Percentiles rank a stretch among this genome's conserved stretches.
These are phyloP conservation scores for Fonsecaea pugnacius DNA, from an alignment of 2,329 filamentous ascomycete genomes.

Conservation along the genomic window DNA sequence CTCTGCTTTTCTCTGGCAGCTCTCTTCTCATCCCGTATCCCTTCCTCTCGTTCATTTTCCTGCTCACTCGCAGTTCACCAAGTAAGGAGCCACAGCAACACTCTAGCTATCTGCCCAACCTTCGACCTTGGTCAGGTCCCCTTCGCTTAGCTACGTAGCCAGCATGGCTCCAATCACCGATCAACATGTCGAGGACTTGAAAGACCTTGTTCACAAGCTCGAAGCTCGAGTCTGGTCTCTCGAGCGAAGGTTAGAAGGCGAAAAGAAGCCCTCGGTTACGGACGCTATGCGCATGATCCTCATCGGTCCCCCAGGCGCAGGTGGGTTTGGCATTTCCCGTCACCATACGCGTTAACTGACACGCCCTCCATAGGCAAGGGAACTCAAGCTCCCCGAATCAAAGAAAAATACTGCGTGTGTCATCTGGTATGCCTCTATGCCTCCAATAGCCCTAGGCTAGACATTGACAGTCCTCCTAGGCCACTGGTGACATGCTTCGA, in stretches of 20 bases:
- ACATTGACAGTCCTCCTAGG: slow-evolving; percentile 57
- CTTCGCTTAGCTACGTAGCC: slow-evolving; percentile 36
- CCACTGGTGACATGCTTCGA: slow-evolving; percentile 98
- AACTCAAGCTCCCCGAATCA: slow-evolving; percentile 96
- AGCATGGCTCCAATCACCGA: slow-evolving; percentile 89
- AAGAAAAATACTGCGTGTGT: slow-evolving; percentile 96
- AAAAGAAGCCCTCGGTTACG: slow-evolving; percentile 56
- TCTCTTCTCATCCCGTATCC: not conserved
- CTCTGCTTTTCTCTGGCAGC: not conserved
- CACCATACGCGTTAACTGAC: slow-evolving; percentile 19
- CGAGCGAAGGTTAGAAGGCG: slow-evolving; percentile 69
- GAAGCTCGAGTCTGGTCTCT: slow-evolving; percentile 85
- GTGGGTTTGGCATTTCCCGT: slow-evolving; percentile 59
- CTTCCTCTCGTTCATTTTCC: not conserved
- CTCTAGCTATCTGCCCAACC: slow-evolving; percentile 37
- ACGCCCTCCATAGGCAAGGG: slow-evolving; percentile 76
- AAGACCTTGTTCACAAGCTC: slow-evolving; percentile 79
- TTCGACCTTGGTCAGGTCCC: slow-evolving; percentile 39
- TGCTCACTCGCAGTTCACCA: not conserved
- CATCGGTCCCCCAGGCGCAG: slow-evolving; percentile 95
- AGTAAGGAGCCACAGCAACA: slow-evolving; percentile 22
- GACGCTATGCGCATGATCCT: slow-evolving; percentile 91
- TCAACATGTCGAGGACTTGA: slow-evolving; percentile 77
- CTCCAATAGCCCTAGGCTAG: not conserved
- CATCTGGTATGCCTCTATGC: slow-evolving; percentile 71